These are phyloP conservation scores for Phytophthora cajani DNA, from an alignment of 352 stramenopile species.

Conservation along the genomic window DNA sequence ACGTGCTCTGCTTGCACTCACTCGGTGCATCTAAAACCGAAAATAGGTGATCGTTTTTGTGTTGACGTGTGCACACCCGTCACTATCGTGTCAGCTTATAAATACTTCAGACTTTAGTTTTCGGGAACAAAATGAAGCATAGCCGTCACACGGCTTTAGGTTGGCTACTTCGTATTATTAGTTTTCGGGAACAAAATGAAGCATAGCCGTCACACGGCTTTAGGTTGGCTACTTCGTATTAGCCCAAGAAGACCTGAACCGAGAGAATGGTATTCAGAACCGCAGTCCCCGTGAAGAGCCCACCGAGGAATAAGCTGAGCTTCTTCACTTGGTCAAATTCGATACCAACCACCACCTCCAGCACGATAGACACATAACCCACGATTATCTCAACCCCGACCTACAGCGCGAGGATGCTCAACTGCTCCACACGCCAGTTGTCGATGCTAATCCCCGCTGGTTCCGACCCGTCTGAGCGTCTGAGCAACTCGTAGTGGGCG, in stretches of 20 bases:
- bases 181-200: too few species aligned
- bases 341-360: slow-evolving; percentile 20
- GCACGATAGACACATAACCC: slow-evolving; percentile 1
- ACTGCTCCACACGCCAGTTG: neutral
- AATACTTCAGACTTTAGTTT: too few species aligned
- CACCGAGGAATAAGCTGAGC: neutral
- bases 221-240: neutral
- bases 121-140: too few species aligned
- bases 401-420: slow-evolving; percentile 8
- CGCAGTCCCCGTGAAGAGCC: neutral
- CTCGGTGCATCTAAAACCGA: neutral
- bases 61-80: neutral
- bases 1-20: neutral
- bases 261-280: slow-evolving; percentile 34
- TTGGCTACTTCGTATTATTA: neutral
- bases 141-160: neutral
- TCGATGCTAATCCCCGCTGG: neutral
- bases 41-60: neutral
- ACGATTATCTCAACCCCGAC: slow-evolving; percentile 12
- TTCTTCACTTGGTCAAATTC: slow-evolving; percentile 12
- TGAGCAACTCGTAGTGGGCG: slow-evolving; percentile 11
- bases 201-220: neutral
- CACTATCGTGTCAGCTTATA: too few species aligned
- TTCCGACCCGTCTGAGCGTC: slow-evolving; percentile 3
- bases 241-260: neutral